phyloP scores from a whole-genome alignment of 352 stramenopile species.

The Aphanomyces euteiches region DNA sequence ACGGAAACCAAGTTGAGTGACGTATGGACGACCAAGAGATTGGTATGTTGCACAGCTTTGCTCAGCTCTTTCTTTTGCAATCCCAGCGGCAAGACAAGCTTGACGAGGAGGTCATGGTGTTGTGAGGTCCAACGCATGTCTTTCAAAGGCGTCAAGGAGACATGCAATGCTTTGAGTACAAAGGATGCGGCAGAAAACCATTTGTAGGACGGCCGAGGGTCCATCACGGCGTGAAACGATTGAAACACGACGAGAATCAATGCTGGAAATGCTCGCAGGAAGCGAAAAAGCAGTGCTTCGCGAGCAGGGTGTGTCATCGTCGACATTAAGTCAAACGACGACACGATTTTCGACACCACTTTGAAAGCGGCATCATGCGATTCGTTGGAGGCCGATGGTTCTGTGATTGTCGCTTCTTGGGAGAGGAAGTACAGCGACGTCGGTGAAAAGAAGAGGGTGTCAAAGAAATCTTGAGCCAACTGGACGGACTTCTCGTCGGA shows the following conservation, averaged over 20 bases:
- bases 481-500: constrained; percentile 45
- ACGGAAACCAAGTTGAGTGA: constrained; percentile 63
- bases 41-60: constrained; percentile 69
- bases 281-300: constrained; percentile 50
- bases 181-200: constrained; percentile 77
- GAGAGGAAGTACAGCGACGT: constrained; percentile 55
- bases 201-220: constrained; percentile 65
- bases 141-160: constrained; percentile 39
- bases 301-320: constrained; percentile 47
- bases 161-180: constrained; percentile 60
- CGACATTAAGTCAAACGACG: constrained; percentile 58
- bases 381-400: background rate
- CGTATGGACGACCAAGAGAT: constrained; percentile 71
- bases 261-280: constrained; percentile 60
- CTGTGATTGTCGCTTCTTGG: constrained; percentile 25
- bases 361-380: constrained; percentile 35
- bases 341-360: constrained; percentile 62
- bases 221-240: constrained; percentile 54
- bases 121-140: constrained; percentile 31
- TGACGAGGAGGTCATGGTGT: constrained; percentile 40
- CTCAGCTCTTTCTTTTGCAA: constrained; percentile 72
- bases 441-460: constrained; percentile 57
- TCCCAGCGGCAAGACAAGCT: constrained; percentile 62
- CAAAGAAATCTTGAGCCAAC: constrained; percentile 42
- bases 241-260: constrained; percentile 59